A percentile compares a stretch with the other conserved stretches of the same genome.
phyloP scores from a whole-genome alignment of 2,329 filamentous ascomycete genomes.

The Ophiocordyceps camponoti-rufipedis region DNA sequence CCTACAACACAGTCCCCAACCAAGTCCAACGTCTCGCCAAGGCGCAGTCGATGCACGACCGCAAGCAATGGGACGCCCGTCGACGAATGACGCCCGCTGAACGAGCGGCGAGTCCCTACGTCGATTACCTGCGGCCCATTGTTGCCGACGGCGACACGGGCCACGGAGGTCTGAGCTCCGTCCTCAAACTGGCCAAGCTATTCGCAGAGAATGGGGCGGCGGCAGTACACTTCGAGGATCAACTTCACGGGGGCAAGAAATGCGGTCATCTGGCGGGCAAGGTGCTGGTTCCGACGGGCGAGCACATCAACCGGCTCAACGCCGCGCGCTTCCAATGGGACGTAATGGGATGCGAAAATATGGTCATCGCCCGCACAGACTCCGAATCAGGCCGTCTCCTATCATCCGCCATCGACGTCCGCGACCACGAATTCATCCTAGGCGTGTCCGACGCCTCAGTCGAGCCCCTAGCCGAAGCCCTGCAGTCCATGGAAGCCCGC shows the following conservation, averaged over 20 bases:
- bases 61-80: conserved; percentile 80
- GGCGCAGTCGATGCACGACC: conserved; percentile 90
- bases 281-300: conserved; percentile 79
- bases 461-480: conserved; percentile 68
- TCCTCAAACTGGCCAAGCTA: conserved; percentile 89
- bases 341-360: conserved; percentile 87
- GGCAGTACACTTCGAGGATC: conserved; percentile 93
- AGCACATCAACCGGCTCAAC: conserved; percentile 89
- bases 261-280: conserved; percentile 94
- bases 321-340: conserved; percentile 96
- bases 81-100: conserved; percentile 60
- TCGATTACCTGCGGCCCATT: conserved; percentile 87
- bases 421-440: conserved; percentile 93
- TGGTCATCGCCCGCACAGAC: conserved; percentile 88
- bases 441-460: conserved; percentile 59
- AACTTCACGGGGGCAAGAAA: conserved; percentile 95
- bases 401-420: conserved; percentile 77
- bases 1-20: conserved; percentile 97
- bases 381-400: conserved; percentile 85
- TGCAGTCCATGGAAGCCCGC: conserved; percentile 74
- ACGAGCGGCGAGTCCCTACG: conserved; percentile 59
- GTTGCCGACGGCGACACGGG: conserved; percentile 93
- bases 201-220: conserved; percentile 96
- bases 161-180: conserved; percentile 80
- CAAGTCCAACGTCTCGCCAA: conserved; percentile 94